Evolutionary conservation across 164 flowering plant species (phyloP).

Genomic region (Chimonanthus praecox): DNA sequence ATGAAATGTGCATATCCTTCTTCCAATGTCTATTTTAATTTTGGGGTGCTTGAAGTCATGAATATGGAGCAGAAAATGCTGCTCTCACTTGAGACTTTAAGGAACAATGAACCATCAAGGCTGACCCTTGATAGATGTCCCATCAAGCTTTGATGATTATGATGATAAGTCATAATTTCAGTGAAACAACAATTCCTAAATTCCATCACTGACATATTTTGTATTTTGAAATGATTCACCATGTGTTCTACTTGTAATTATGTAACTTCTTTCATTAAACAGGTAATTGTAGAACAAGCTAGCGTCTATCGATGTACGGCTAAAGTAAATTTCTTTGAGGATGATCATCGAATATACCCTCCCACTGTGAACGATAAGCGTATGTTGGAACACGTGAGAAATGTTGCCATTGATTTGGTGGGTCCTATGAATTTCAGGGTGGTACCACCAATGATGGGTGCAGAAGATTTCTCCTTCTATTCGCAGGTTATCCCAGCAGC

Average conservation of each 20-base stretch:
- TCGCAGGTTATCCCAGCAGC: conserved; percentile 65
- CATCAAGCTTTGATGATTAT: no score
- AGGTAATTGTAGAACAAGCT: conserved; percentile 79
- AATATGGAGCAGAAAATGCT: neutral
- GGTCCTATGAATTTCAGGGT: conserved; percentile 48
- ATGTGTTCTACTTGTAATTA: neutral
- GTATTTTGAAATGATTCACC: neutral
- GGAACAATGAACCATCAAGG: no score
- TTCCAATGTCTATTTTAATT: neutral
- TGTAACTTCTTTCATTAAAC: conserved; percentile 9
- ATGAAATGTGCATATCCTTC: neutral
- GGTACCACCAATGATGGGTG: conserved; percentile 71
- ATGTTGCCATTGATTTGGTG: conserved; percentile 48
- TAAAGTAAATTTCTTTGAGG: conserved; percentile 65
- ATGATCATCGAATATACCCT: conserved; percentile 52
- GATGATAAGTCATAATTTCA: neutral
- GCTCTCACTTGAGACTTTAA: neutral
- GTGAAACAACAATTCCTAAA: neutral
- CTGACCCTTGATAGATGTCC: no score
- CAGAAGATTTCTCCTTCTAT: conserved; percentile 96
- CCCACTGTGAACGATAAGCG: conserved; percentile 66
- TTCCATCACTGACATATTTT: neutral
- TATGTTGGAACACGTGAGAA: conserved; percentile 64
- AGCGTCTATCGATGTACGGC: conserved; percentile 70
- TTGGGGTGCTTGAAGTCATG: neutral